Conservation (phyloP, 176 grass and related monocot species). For the Oryza glumipatula region DNA sequence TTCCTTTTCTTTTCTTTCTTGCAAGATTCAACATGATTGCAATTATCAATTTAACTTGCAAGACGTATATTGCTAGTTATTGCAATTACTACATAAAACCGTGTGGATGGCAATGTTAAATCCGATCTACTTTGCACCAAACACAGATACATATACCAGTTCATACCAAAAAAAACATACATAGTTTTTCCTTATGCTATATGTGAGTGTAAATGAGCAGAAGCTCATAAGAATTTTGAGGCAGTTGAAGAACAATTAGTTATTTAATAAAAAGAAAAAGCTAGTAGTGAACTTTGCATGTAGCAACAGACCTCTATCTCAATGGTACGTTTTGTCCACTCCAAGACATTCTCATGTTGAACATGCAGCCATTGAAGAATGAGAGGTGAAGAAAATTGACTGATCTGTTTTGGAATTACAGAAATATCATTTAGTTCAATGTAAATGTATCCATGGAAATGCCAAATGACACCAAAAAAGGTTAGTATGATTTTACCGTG, state of each 20-base stretch:
- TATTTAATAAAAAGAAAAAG: neutral
- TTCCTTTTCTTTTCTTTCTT: neutral
- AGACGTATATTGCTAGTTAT: conserved; percentile 13
- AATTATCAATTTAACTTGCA: conserved; percentile 28
- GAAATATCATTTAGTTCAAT: conserved; percentile 14
- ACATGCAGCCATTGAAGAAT: conserved; percentile 91
- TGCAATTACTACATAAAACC: conserved; percentile 15
- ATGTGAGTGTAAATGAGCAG: neutral
- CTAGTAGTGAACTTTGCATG: conserved; percentile 31
- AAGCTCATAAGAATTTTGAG: conserved; percentile 5
- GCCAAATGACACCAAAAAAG: neutral
- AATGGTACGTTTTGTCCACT: conserved; percentile 86
- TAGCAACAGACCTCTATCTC: conserved; percentile 76
- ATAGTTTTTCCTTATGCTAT: conserved; percentile 3
- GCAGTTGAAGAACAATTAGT: conserved; percentile 28
- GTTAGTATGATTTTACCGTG: neutral
- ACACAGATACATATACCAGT: conserved; percentile 2
- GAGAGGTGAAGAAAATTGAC: conserved; percentile 63
- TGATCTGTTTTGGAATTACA: conserved; percentile 58
- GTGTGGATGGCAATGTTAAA: conserved; percentile 2
- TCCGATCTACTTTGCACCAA: conserved; percentile 8
- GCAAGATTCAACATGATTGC: conserved; percentile 21
- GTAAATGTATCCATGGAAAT: conserved; percentile 19
- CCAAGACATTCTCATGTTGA: conserved; percentile 84
- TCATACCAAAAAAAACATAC: neutral